Conservation (phyloP, 805 yeast species). For the Candida endomychidarum region DNA sequence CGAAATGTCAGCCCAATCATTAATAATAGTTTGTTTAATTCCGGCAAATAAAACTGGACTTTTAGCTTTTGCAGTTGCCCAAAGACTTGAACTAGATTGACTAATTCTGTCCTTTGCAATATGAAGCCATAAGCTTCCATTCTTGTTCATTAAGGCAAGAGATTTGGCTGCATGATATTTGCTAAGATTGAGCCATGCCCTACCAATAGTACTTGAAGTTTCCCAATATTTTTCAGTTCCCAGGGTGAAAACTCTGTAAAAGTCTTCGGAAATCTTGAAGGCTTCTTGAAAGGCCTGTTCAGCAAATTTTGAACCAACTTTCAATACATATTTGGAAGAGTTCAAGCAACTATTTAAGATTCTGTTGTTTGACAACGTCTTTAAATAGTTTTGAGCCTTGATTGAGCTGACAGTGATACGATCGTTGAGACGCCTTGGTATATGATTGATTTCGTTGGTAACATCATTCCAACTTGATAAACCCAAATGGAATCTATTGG, state of each 20-base stretch:
- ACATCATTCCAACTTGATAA: not conserved
- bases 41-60: not conserved
- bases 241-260: not conserved
- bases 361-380: too few relatives aligned
- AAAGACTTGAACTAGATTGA: not conserved
- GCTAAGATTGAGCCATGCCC: not conserved
- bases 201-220: not conserved
- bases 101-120: constrained; percentile 62
- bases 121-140: constrained; percentile 42
- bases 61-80: not conserved
- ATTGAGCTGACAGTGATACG: too few relatives aligned
- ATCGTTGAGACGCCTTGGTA: too few relatives aligned
- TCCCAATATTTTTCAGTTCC: not conserved
- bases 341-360: too few relatives aligned
- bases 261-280: not conserved
- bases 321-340: too few relatives aligned
- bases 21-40: not conserved
- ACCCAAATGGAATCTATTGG: not conserved
- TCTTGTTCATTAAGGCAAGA: not conserved
- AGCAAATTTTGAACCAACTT: not conserved
- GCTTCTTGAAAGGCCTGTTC: not conserved
- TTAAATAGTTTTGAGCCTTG: too few relatives aligned
- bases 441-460: not conserved
- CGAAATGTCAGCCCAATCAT: not conserved
- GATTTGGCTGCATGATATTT: not conserved